Evolutionary conservation across 2,329 filamentous ascomycete species (phyloP).

Genomic region (Alternaria triticina): DNA sequence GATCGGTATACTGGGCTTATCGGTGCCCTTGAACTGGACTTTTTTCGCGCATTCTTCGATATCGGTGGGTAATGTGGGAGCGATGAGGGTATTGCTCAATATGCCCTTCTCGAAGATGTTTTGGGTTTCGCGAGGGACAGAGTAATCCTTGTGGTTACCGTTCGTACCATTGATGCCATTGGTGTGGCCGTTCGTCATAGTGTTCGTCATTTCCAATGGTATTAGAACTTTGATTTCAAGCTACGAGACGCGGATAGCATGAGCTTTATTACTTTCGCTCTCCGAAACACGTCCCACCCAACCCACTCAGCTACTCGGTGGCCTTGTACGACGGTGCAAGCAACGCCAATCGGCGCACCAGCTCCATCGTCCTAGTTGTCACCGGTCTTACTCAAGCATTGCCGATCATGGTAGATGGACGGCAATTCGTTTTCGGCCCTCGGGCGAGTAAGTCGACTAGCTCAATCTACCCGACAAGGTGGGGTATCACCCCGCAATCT

Average conservation of each 20-base stretch:
- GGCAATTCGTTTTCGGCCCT: constrained; percentile 11
- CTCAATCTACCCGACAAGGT: background rate
- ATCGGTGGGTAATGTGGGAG: constrained; percentile 45
- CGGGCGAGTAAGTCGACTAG: constrained; percentile 33
- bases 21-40: constrained; percentile 53
- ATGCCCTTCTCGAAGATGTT: constrained; percentile 49
- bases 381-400: background rate
- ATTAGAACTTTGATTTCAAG: background rate
- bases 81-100: constrained; percentile 52
- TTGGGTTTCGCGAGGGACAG: constrained; percentile 34
- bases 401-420: background rate
- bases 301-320: background rate
- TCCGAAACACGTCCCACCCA: background rate
- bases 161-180: constrained; percentile 14
- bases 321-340: background rate
- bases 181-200: background rate
- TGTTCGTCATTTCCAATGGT: background rate
- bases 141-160: constrained; percentile 26
- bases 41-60: constrained; percentile 43
- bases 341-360: background rate
- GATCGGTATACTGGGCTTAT: constrained; percentile 57
- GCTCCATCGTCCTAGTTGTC: background rate
- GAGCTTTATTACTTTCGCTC: background rate
- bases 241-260: background rate
- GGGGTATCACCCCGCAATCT: constrained; percentile 1